These are phyloP conservation scores for Rhododendron mucronatum DNA, from an alignment of 148 eudicot genomes.

Conservation along the genomic window DNA sequence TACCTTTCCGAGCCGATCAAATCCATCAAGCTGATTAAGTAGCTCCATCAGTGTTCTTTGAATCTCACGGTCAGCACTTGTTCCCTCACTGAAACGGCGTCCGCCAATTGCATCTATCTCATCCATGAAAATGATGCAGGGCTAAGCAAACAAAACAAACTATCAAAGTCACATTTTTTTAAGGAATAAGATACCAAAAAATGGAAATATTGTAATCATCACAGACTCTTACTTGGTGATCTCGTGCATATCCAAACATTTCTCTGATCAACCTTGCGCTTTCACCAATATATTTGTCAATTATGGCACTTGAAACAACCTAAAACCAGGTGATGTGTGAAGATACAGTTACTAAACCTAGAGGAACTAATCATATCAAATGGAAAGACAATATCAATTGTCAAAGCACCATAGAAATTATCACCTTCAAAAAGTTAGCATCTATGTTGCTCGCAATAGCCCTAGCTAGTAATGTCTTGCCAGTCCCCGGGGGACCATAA, in stretches of 20 bases:
- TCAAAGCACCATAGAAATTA: neutral
- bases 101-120: conserved; percentile 98
- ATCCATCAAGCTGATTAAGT: conserved; percentile 90
- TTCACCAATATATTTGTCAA: conserved; percentile 97
- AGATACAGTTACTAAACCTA: neutral
- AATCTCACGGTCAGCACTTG: conserved; percentile 98
- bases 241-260: conserved; percentile 95
- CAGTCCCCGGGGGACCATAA: conserved; percentile 99
- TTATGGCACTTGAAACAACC: conserved; percentile 98
- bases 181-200: conserved; percentile 14
- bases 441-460: conserved; percentile 98
- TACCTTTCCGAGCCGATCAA: conserved; percentile 96
- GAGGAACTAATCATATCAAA: neutral
- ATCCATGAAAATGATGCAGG: conserved; percentile 99
- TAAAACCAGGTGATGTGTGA: conserved; percentile 19
- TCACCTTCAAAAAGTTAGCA: conserved; percentile 96
- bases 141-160: conserved; percentile 34
- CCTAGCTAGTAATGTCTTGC: conserved; percentile 91
- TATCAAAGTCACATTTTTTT: neutral
- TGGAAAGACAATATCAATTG: neutral
- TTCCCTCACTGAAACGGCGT: conserved; percentile 94
- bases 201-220: neutral
- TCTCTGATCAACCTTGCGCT: conserved; percentile 96
- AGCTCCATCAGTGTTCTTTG: conserved; percentile 97
- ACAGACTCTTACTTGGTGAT: conserved; percentile 65